Evolutionary conservation across 2,329 filamentous ascomycete genomes (phyloP), one percentile per base, ranked within the genome.

Genomic region (Trichoderma koningiopsis): DNA sequence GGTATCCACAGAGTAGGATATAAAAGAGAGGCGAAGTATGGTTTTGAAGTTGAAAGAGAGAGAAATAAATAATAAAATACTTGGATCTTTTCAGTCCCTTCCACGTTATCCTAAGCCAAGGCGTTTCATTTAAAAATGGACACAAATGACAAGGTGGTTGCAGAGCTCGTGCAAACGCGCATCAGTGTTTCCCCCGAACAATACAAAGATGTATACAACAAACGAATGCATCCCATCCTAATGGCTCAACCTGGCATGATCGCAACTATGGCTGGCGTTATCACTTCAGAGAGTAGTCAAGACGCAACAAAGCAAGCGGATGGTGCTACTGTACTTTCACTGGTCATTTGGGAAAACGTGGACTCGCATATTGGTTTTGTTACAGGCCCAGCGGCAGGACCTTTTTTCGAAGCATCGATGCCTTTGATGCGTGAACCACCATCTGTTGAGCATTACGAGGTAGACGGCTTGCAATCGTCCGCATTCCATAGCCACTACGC

Each of bases 161-260:
- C 49, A 8, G 62, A 66, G 58, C 53, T 66, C 27, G 62, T 66
- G 29, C 55, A 66, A 3, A 66, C 53, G 3, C 22, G 62, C 27
- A 22, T 57, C 53, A 66, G n/a, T 10, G 53, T 49, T 11, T 19
- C 53, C 11, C 13, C 27, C 1, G 3, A 56, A 24, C 61, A 56
- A 11, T 66, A 66, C 24, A 43, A 56, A 31, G 37, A 66, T 11
- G 49, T 58, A 49, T 66, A 66, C 53, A 56, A 43, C 53, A 58
- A 19, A 16, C 10, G 13, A 8, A 19, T 66, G n/a, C 24, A 58
- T 8, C 63, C 63, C 7, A 66, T 66, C 33, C 27, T 66, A 3
- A 22, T 66, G 5, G 53, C 53, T 4, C 63, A 57, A 2, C 37
- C 63, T 11, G 63, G 63, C 2, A n/a, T 66, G 13, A 57, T 58